Conservation (phyloP, 257 asterid genomes). For the Scutellaria baicalensis region DNA sequence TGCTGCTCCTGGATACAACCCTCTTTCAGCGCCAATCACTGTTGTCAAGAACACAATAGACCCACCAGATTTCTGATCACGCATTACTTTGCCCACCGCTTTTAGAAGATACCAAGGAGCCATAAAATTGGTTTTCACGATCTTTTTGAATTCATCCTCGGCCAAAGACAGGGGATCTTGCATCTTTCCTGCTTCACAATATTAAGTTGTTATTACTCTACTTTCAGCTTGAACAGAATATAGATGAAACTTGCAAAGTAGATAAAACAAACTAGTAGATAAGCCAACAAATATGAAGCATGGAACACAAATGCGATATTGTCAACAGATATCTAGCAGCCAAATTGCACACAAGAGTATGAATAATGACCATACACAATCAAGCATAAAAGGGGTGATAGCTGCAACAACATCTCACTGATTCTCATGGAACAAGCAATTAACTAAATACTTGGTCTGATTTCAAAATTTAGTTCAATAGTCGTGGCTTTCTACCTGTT, state of each 20-base stretch:
- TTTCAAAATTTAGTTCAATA: not conserved
- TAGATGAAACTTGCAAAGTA: not conserved
- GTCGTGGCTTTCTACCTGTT: not conserved
- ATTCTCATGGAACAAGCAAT: not conserved
- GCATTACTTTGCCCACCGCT: slow-evolving; percentile 62
- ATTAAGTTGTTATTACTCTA: not conserved
- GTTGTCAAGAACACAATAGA: slow-evolving; percentile 75
- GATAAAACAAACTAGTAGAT: not conserved
- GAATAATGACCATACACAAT: not conserved
- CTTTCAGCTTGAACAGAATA: not conserved
- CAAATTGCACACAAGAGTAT: not conserved
- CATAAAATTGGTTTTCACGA: slow-evolving; percentile 61
- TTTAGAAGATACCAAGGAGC: slow-evolving; percentile 81
- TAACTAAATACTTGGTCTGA: not conserved
- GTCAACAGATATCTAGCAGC: not conserved
- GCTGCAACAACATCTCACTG: not conserved
- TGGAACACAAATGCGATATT: not conserved
- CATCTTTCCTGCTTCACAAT: slow-evolving; percentile 69
- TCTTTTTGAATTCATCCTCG: slow-evolving; percentile 73
- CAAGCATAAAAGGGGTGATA: not conserved
- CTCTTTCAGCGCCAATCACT: slow-evolving; percentile 81
- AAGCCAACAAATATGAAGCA: not conserved
- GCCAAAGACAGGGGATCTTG: slow-evolving; percentile 58
- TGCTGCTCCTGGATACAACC: slow-evolving; percentile 89
- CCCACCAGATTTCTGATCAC: slow-evolving; percentile 80